Base-by-base conservation (phyloP, 164 flowering plant genomes). In the Echeveria elegans region DNA sequence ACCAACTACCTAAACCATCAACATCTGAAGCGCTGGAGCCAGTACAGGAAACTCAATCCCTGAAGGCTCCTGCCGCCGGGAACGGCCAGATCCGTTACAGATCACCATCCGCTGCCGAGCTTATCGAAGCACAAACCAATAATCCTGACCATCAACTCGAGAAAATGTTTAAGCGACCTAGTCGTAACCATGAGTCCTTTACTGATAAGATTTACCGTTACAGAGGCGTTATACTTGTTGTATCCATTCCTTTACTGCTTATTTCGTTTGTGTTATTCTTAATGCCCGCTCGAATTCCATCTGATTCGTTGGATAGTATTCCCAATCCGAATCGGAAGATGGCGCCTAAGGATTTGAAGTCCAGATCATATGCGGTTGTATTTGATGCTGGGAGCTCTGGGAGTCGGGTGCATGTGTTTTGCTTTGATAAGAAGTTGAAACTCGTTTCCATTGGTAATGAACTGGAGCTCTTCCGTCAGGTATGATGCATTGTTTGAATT, bases 371-470 rank as follows among this genome's bases (percentile, higher is more conserved):
- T 23, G 98, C 96, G 0, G 98, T 90, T 16, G 83, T 93, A 23
- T 90, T 92, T 67, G 98, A 90, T 69, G 98, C 98, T n/a, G 98
- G 98, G 2, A 92, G 98, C 72, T 88, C 97, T 23, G 98, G 98
- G 2, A 90, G 97, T 61, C 78, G 98, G 19, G 97, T 92, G 12
- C 98, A 92, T 64, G 98, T 92, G 26, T 90, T 77, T 63, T 82
- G 97, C 61, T 92, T 94, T 63, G 91, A 94, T 67, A 69, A 77
- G 59, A 71, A 76, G 64, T 71, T 91, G 78, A 83, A 91, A 84
- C 94, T 94, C 5, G 84, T 94, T 41, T 88, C 85, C 12, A 85
- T 91, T 63, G 96, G 90, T 9, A 75, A 83, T 15, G 89, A 88
- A 8, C 88, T 94, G 50, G 97, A 91, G 81, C 92, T 91, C 52